phyloP scores from a whole-genome alignment of 176 grass and related monocot genomes.

The Elaeis guineensis region DNA sequence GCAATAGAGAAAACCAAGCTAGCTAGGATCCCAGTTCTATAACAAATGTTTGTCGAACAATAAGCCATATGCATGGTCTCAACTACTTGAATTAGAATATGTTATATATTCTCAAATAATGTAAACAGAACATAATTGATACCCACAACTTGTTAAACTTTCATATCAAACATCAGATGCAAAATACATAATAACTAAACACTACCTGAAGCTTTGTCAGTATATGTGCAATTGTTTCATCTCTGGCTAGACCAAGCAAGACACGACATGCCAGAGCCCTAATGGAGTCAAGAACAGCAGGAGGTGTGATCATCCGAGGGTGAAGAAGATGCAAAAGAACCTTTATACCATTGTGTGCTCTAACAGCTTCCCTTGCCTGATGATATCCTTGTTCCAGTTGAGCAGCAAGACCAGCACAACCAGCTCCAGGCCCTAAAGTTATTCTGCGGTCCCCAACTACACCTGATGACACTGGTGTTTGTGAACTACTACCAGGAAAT shows the following conservation, averaged over 20 bases:
- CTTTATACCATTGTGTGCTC: conserved; percentile 97
- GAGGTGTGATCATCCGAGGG: conserved; percentile 83
- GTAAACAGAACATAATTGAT: no score
- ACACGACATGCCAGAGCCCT: conserved; percentile 91
- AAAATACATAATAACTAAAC: no score
- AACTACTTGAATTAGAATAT: no score
- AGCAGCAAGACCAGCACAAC: conserved; percentile 91
- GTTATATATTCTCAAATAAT: no score
- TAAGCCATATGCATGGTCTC: no score
- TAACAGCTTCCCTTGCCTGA: conserved; percentile 88
- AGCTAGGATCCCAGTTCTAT: no score
- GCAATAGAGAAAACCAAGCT: no score
- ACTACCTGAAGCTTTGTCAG: conserved; percentile 89
- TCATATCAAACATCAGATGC: no score
- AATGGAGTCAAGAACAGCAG: conserved; percentile 75
- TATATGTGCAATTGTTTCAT: conserved; percentile 96
- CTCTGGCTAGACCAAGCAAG: conserved; percentile 87
- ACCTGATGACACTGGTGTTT: conserved; percentile 41
- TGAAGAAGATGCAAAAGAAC: conserved; percentile 91
- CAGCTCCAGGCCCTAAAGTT: conserved; percentile 74
- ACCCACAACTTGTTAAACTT: no score
- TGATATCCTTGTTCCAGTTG: conserved; percentile 95
- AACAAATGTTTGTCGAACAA: no score
- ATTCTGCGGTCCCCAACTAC: conserved; percentile 81
- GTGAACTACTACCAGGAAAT: conserved; percentile 26